Evolutionary conservation across 805 yeast species (phyloP), one percentile per base, ranked within the genome.

Genomic region (Metschnikowia similis): DNA sequence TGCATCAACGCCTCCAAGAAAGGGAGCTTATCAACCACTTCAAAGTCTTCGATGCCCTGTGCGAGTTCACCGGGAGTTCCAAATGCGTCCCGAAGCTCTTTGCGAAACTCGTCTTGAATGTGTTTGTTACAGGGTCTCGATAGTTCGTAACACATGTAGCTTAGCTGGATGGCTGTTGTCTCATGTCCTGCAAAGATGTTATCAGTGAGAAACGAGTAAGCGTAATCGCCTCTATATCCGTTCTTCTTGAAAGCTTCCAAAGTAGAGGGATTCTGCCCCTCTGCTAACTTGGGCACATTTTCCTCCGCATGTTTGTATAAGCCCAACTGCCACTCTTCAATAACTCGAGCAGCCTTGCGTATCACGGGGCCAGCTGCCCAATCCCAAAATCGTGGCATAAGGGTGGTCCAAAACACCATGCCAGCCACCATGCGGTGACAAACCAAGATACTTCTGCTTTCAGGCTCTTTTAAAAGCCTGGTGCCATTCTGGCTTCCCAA

Each of bases 161-260:
- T 71, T 50, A 85, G 62, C n/a, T 27, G 62, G 51, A 40, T 61
- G 27, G 56, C 58, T 9, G 64, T 84, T 5, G 91, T 85, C 59
- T 84, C 86, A 60, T 85, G 90, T 3, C 91, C 91, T 0, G 91
- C 91, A 41, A 85, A 84, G 35, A 84, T 74, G 61, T 85, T 88
- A 59, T 85, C 91, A 41, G 78, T 64, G 16, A 73, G 53, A 50
- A 72, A 69, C 0, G 75, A 64, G 56, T 71, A 72, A 2, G 77
- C 76, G 42, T 61, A 49, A 31, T 61, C 58, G 2, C 71, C 74
- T 6, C 45, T 48, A 30, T 66, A 53, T 1, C 75, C 75, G 45
- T 59, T 59, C 44, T 59, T 61, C 35, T 67, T 66, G 44, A 73
- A 59, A 5, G 69, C 57, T 49, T 69, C 70, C 35, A 73, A 59